Base-by-base conservation (phyloP, 140 eudicot species). In the Erigeron philadelphicus region DNA sequence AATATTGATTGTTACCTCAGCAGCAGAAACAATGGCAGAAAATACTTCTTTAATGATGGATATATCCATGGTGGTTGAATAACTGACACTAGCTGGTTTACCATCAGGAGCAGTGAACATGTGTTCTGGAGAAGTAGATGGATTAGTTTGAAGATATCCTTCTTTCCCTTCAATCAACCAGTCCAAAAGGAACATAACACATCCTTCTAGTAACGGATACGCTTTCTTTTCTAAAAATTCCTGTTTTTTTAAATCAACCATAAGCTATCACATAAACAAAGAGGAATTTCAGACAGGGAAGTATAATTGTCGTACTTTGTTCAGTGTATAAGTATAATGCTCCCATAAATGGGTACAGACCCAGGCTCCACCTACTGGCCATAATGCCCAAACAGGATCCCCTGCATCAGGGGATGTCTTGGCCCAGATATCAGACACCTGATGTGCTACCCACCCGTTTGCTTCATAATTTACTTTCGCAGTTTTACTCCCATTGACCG, bases 71-170 rank as follows among this genome's bases (percentile, higher is more conserved):
- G 97, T 83, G 13, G 97, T 48, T 12, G 97, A 90, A 80, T 83
- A 81, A 79, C 93, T 87, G 69, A 90, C 97, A 81, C 95, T 85
- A 8, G 95, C 93, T 6, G 82, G 85, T 83, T 83, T 77, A 41
- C 93, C 93, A 83, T 85, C 86, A 35, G 97, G 90, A 61, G 95
- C 85, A 42, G 79, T 81, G 74, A 90, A 90, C 78, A 70, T 79
- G 72, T 90, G 97, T 78, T 90, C 97, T 0, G 97, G 97, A n/a
- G 97, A 90, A 10, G 97, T 90, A 60, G 97, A 90, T 55, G 97
- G 97, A 76, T 90, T 90, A 16, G 97, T 87, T 76, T 87, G 88
- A n/a, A 90, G 83, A 69, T 47, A 77, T 45, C 84, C 90, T 38
- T 79, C 88, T 12, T 18, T 59, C n/a, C 93, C 90, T 81, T 85